Percentiles rank a stretch among this genome's conserved stretches.
Evolutionary conservation across 169 alveolate genomes (phyloP).

Genomic region (Cryptosporidium viatorum): DNA sequence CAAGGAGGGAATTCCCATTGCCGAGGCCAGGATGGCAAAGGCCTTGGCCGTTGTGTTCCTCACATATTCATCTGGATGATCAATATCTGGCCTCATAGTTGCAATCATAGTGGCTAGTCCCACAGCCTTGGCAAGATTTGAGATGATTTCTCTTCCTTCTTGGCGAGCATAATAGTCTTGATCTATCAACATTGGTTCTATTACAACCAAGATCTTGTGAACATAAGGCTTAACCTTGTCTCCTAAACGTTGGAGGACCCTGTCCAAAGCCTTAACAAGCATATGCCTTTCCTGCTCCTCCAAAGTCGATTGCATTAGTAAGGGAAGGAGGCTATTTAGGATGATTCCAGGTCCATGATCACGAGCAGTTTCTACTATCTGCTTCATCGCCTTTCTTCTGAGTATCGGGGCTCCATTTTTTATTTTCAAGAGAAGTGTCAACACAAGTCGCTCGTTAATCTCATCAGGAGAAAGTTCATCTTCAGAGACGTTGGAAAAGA

Average conservation of each 20-base stretch:
- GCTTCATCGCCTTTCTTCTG: slow-evolving; percentile 95
- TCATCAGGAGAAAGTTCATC: slow-evolving; percentile 94
- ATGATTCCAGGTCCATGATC: slow-evolving; percentile 98
- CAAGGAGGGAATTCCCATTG: slow-evolving; percentile 97
- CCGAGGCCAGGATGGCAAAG: slow-evolving; percentile 99
- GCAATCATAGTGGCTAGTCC: slow-evolving; percentile 99
- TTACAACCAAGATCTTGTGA: slow-evolving; percentile 97
- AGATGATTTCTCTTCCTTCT: slow-evolving; percentile 98
- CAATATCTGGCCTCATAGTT: slow-evolving; percentile 99
- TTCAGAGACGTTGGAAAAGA: slow-evolving; percentile 92
- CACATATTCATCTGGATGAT: slow-evolving; percentile 99
- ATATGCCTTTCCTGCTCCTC: slow-evolving; percentile 99
- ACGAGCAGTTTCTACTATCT: slow-evolving; percentile 95
- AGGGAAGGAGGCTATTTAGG: slow-evolving; percentile 96
- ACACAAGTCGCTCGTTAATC: slow-evolving; percentile 94
- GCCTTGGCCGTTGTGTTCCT: slow-evolving; percentile 98
- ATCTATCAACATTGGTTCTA: slow-evolving; percentile 98
- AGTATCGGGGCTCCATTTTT: slow-evolving; percentile 99
- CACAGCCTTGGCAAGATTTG: slow-evolving; percentile 96
- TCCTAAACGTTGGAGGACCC: slow-evolving; percentile 95
- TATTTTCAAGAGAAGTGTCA: slow-evolving; percentile 94
- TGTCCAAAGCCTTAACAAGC: slow-evolving; percentile 94
- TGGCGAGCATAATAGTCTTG: slow-evolving; percentile 99
- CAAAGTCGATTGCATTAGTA: slow-evolving; percentile 96
- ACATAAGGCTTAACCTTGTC: slow-evolving; percentile 98